A percentile compares a stretch with the other conserved stretches of the same genome.
These are phyloP conservation scores for Saturnispora gosingensis DNA, from an alignment of 805 yeast genomes.

Conservation along the genomic window DNA sequence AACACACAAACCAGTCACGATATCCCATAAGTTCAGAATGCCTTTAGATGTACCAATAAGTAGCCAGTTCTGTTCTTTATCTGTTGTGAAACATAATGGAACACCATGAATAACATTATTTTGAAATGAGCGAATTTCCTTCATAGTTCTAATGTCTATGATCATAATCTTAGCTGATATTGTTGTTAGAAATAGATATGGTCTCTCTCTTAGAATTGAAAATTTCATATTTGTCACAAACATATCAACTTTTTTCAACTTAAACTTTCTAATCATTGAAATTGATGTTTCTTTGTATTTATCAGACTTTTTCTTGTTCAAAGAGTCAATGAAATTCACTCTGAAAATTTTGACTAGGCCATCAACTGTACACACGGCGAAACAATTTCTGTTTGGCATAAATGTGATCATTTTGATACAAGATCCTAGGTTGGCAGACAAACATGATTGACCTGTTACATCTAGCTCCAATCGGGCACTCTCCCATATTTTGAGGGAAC, in stretches of 20 bases:
- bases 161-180: conserved; percentile 41
- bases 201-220: conserved; percentile 30
- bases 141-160: conserved; percentile 53
- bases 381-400: conserved; percentile 45
- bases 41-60: conserved; percentile 72
- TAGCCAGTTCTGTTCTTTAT: conserved; percentile 48
- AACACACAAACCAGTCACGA: conserved; percentile 53
- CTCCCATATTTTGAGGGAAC: conserved; percentile 75
- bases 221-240: conserved; percentile 38
- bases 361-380: conserved; percentile 45
- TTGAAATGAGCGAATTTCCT: conserved; percentile 31
- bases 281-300: conserved; percentile 14
- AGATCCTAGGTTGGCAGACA: conserved; percentile 39
- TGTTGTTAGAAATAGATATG: conserved; percentile 43
- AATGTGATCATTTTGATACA: conserved; percentile 42
- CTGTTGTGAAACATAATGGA: conserved; percentile 50
- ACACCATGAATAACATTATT: conserved; percentile 61
- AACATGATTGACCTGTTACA: conserved; percentile 40
- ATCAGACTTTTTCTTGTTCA: conserved; percentile 3
- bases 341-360: conserved; percentile 37
- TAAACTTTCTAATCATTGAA: conserved; percentile 32
- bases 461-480: conserved; percentile 52
- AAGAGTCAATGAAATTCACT: conserved; percentile 24
- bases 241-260: conserved; percentile 28
- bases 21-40: conserved; percentile 70